phyloP scores from a whole-genome alignment of 176 grass and related monocot genomes.

The Cocos nucifera region DNA sequence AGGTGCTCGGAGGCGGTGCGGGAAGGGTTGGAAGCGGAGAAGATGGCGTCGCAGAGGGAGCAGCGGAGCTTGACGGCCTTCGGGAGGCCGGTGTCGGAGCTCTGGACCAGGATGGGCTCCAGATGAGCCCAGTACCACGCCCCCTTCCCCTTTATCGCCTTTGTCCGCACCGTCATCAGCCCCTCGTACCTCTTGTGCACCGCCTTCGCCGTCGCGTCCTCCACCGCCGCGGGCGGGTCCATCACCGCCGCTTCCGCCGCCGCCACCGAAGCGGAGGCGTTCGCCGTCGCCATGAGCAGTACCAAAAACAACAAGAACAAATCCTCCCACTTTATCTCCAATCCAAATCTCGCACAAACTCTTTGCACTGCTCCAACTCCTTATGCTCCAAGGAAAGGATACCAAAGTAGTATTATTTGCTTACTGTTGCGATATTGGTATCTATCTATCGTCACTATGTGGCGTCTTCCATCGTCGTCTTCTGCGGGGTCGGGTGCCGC shows the following conservation, averaged over 20 bases:
- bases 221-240: constrained; percentile 21
- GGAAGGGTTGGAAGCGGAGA: constrained; percentile 2
- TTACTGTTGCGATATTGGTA: too few relatives aligned
- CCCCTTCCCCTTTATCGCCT: constrained; percentile 4
- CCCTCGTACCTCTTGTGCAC: constrained; percentile 44
- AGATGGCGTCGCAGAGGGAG: background rate
- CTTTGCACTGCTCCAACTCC: too few relatives aligned
- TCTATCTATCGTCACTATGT: too few relatives aligned
- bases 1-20: constrained; percentile 5
- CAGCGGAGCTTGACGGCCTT: constrained; percentile 2
- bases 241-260: constrained; percentile 22
- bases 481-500: too few relatives aligned
- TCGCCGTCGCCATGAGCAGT: too few relatives aligned
- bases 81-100: background rate
- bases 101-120: constrained; percentile 1
- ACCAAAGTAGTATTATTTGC: too few relatives aligned
- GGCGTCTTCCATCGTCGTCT: too few relatives aligned
- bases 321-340: too few relatives aligned
- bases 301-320: too few relatives aligned
- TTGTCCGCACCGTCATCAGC: constrained; percentile 11
- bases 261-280: constrained; percentile 8
- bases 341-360: too few relatives aligned
- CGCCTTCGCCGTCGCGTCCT: constrained; percentile 27
- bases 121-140: constrained; percentile 1
- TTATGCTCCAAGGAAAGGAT: too few relatives aligned